A percentile compares a stretch with the other conserved stretches of the same genome.
Evolutionary conservation across 1,284 basidiomycete genomes (phyloP).

Genomic region (Dichomitus squalens): DNA sequence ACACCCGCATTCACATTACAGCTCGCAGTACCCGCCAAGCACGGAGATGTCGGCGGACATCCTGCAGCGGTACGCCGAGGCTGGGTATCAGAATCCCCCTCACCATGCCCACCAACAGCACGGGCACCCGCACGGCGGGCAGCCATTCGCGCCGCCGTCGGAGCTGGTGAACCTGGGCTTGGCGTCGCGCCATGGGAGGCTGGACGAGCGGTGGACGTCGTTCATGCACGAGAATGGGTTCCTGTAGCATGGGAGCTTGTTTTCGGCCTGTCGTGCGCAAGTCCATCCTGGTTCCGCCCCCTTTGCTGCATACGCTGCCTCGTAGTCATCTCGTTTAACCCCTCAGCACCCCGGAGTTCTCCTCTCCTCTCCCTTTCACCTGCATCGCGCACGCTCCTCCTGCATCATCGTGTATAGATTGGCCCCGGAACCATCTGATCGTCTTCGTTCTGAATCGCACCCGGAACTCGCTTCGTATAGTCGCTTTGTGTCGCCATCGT

Average conservation of each 20-base stretch:
- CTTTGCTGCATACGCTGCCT: neutral
- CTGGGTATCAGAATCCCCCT: slow-evolving; percentile 1
- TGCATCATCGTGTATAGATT: neutral
- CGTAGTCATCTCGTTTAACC: neutral
- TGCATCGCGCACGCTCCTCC: neutral
- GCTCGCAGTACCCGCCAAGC: slow-evolving; percentile 1
- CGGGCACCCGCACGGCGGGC: slow-evolving; percentile 3
- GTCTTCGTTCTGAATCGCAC: neutral
- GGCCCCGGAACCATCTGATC: neutral
- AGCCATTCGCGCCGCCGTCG: slow-evolving; percentile 27
- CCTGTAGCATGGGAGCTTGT: slow-evolving; percentile 20
- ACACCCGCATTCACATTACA: neutral
- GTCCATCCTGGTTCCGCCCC: slow-evolving; percentile 6
- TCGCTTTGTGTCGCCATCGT: neutral
- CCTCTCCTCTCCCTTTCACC: neutral
- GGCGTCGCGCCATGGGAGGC: slow-evolving; percentile 30
- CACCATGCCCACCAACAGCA: slow-evolving; percentile 5
- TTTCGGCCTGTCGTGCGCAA: neutral
- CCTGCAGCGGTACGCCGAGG: slow-evolving; percentile 12
- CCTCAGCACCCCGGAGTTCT: neutral
- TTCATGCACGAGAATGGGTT: slow-evolving; percentile 37
- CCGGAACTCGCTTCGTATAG: neutral
- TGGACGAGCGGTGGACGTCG: slow-evolving; percentile 35
- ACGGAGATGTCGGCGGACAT: slow-evolving; percentile 6
- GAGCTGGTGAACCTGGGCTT: slow-evolving; percentile 35